Base-by-base conservation (phyloP, 306 rosid genomes). In the Acacia confusa region DNA sequence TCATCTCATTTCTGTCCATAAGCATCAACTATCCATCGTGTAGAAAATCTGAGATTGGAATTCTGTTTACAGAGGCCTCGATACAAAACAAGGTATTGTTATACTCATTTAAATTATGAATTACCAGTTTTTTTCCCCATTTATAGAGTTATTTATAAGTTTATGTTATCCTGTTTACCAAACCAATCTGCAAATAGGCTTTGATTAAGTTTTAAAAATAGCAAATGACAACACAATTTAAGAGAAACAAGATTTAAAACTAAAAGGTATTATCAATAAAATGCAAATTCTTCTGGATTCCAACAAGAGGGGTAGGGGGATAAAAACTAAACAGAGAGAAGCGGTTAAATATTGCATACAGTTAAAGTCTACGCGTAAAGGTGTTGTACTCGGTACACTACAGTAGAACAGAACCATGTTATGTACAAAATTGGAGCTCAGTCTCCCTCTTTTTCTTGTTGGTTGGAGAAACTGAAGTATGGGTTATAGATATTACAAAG, bases 381-480 rank as follows among this genome's bases (percentile, higher is more conserved):
- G 61, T 55, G 27, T 55, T 8, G 61, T 20, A 0, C 61, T 55
- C 25, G 9, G 61, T n/a, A n/a, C 30, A 22, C 14, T 57, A 20
- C 7, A 25, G 34, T 25, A 25, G 17, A 28, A 66, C 28, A 57
- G 27, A 57, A 13, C 45, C 45, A 61, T 55, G 77, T 38, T 75
- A 84, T 79, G 81, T 82, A 87, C 90, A 87, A 84, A 87, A 84
- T 76, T 69, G 85, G 76, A 75, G 84, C 80, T 20, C 22, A 41
- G 75, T 71, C 64, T 80, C 81, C 72, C 48, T 38, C 81, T 63
- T 15, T 30, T 32, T 41, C 74, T 24, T 22, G 7, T 20, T 40
- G 14, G 45, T 28, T 48, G 80, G 75, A 92, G 74, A 88, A 89
- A 83, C 88, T 82, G 88, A 78, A 72, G 78, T 75, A 77, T 10